Evolutionary conservation across 441 rosid genomes (phyloP).

Genomic region (Raphanus hybrid): DNA sequence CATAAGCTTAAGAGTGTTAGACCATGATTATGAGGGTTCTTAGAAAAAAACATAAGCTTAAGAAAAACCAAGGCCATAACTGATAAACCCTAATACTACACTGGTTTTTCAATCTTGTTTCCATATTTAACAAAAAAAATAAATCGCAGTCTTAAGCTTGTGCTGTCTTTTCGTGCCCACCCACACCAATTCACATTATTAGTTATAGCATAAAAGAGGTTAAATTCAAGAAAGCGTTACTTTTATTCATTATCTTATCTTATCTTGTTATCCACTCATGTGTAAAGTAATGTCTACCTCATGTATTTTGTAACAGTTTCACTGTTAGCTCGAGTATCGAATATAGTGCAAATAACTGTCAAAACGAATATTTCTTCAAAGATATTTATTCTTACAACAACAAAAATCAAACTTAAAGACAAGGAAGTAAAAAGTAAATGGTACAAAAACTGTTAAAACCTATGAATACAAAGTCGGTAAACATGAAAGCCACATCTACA

Average conservation of each 20-base stretch:
- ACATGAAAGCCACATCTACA: conserved; percentile 12
- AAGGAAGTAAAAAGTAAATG: conserved; percentile 17
- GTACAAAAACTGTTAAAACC: conserved; percentile 13
- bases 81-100: neutral
- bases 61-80: neutral
- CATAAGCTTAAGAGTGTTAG: neutral
- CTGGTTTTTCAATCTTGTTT: conserved; percentile 1
- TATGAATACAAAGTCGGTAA: neutral
- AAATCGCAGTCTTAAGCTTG: conserved; percentile 7
- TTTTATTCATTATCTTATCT: conserved; percentile 14
- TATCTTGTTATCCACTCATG: conserved; percentile 21
- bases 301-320: neutral
- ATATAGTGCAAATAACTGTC: neutral
- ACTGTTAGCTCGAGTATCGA: neutral
- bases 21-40: too few relatives aligned
- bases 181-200: conserved; percentile 3
- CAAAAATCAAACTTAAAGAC: conserved; percentile 13
- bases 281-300: conserved; percentile 16
- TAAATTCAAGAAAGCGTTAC: neutral
- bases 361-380: conserved; percentile 1
- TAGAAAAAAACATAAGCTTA: neutral
- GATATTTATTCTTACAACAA: conserved; percentile 12
- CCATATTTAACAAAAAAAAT: neutral
- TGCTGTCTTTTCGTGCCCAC: conserved; percentile 24
- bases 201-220: conserved; percentile 1